Conservation (phyloP, 805 yeast genomes). For the Schwanniomyces occidentalis region DNA sequence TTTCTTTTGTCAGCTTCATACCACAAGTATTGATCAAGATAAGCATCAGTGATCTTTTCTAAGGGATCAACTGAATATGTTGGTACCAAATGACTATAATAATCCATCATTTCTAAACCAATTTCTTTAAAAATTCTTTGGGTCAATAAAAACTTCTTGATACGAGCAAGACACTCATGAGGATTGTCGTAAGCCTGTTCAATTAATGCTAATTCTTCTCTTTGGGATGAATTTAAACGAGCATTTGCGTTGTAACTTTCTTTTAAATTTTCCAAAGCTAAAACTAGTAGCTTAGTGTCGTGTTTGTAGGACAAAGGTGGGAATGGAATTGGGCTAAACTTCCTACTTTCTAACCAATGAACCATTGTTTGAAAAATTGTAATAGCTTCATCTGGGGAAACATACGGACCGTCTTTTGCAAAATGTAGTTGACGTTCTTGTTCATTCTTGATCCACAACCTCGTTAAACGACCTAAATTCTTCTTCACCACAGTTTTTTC, state of each 20-base stretch:
- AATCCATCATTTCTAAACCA: conserved; percentile 85
- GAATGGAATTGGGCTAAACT: conserved; percentile 85
- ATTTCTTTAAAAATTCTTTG: conserved; percentile 93
- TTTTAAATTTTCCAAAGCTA: conserved; percentile 87
- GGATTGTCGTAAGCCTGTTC: conserved; percentile 98
- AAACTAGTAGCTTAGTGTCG: conserved; percentile 84
- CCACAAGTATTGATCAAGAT: conserved; percentile 93
- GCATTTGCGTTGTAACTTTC: conserved; percentile 69
- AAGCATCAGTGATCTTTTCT: conserved; percentile 95
- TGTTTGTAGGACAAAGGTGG: conserved; percentile 92
- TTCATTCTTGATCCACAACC: conserved; percentile 90
- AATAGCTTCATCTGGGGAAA: conserved; percentile 86
- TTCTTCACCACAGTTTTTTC: conserved; percentile 94
- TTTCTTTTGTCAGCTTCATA: conserved; percentile 87
- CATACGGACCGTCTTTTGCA: conserved; percentile 83
- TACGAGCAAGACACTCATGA: conserved; percentile 82
- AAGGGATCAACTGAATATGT: conserved; percentile 87
- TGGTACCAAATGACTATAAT: conserved; percentile 79
- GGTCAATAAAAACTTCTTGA: conserved; percentile 78
- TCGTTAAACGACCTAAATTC: conserved; percentile 86
- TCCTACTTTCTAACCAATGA: conserved; percentile 83
- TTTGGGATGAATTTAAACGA: conserved; percentile 77
- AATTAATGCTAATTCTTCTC: conserved; percentile 89
- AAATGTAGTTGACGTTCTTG: conserved; percentile 83
- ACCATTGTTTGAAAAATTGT: conserved; percentile 84